These are phyloP conservation scores for Hymenoscyphus scutula DNA, from an alignment of 2,329 filamentous ascomycete genomes.

Conservation along the genomic window DNA sequence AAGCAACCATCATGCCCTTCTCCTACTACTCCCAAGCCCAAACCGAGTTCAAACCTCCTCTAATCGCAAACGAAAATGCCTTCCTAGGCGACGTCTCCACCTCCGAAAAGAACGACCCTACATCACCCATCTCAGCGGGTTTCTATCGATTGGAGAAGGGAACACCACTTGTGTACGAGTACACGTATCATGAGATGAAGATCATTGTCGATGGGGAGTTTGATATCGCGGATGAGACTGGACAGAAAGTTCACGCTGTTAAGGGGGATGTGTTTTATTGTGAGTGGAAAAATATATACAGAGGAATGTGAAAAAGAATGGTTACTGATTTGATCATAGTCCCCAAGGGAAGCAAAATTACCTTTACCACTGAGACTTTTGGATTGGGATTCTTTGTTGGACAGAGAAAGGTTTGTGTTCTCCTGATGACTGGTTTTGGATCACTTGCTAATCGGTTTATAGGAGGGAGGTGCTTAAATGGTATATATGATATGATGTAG, in stretches of 20 bases:
- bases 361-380: constrained; percentile 36
- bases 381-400: constrained; percentile 38
- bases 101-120: constrained; percentile 45
- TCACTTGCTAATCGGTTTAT: neutral
- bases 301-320: constrained; percentile 12
- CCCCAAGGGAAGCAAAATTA: constrained; percentile 37
- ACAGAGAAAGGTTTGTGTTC: constrained; percentile 34
- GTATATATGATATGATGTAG: neutral
- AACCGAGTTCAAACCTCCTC: constrained; percentile 55
- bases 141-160: constrained; percentile 63
- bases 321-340: constrained; percentile 21
- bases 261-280: constrained; percentile 63
- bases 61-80: constrained; percentile 63
- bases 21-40: constrained; percentile 52
- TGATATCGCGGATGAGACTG: constrained; percentile 59
- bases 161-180: constrained; percentile 60
- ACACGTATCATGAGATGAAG: constrained; percentile 67
- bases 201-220: constrained; percentile 63
- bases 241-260: constrained; percentile 52
- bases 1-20: constrained; percentile 23
- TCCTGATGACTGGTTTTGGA: neutral
- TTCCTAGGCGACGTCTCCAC: constrained; percentile 54
- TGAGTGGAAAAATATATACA: constrained; percentile 18
- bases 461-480: constrained; percentile 19
- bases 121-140: constrained; percentile 55